Percentiles rank a stretch among this genome's conserved stretches.
Conservation (phyloP, 495 filamentous ascomycete genomes). For the Trichoderma orchidacearum region DNA sequence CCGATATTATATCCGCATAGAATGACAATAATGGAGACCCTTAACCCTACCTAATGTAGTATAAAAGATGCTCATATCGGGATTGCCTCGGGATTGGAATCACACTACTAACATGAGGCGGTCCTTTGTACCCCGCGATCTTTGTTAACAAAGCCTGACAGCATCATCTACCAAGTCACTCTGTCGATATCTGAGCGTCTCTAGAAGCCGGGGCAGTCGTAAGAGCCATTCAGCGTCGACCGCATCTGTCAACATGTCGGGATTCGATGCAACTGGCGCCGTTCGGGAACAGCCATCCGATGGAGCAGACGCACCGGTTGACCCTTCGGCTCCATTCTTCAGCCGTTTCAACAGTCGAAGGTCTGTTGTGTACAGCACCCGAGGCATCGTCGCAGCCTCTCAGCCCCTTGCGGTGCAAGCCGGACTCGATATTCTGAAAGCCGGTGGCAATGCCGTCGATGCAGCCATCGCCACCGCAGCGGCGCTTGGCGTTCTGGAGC, state of each 20-base stretch:
- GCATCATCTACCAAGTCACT: too few species aligned
- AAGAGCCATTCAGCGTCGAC: too few species aligned
- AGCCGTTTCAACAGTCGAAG: constrained; percentile 59
- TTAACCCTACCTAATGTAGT: too few species aligned
- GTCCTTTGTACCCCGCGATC: too few species aligned
- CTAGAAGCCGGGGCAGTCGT: background rate
- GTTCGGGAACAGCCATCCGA: background rate
- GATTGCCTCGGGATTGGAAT: too few species aligned
- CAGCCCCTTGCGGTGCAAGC: constrained; percentile 89
- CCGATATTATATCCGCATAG: too few species aligned
- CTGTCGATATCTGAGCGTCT: too few species aligned
- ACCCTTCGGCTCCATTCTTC: background rate
- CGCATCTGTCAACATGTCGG: background rate
- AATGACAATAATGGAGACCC: too few species aligned
- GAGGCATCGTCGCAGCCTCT: constrained; percentile 83
- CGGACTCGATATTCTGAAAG: constrained; percentile 67
- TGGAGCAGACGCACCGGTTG: background rate
- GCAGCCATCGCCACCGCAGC: constrained; percentile 39
- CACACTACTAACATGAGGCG: too few species aligned
- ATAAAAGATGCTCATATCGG: too few species aligned
- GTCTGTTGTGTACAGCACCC: constrained; percentile 86
- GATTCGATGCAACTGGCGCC: background rate
- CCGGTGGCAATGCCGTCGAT: constrained; percentile 88
- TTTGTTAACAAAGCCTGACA: too few species aligned
- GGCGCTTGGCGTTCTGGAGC: constrained; percentile 85